Percentiles rank a stretch among this genome's conserved stretches.
Evolutionary conservation across 495 filamentous ascomycete species (phyloP).

Genomic region (Trichoderma parareesei): DNA sequence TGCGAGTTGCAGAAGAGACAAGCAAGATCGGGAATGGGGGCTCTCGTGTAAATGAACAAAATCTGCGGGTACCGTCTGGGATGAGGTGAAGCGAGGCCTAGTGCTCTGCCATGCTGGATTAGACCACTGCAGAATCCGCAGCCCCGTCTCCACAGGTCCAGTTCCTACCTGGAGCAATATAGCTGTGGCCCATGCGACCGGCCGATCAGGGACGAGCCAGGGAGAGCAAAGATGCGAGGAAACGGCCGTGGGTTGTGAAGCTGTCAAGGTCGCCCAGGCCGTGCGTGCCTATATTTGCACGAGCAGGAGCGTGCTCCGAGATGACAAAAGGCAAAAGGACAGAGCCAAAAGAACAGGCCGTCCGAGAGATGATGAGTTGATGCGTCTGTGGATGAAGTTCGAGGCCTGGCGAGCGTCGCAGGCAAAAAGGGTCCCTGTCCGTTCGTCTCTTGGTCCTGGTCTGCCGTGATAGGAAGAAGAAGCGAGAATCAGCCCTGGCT

Average conservation of each 20-base stretch:
- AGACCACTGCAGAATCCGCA: conserved; percentile 5
- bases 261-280: not conserved
- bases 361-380: not conserved
- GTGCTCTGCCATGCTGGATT: not conserved
- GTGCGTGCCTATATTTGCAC: not conserved
- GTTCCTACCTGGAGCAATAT: conserved; percentile 7
- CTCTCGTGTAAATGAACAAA: conserved; percentile 8
- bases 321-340: not conserved
- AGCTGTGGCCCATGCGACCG: not conserved
- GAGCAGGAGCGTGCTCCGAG: not conserved
- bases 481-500: conserved; percentile 3
- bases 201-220: conserved; percentile 5
- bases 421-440: not conserved
- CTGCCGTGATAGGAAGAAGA: not conserved
- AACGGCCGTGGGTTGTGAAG: not conserved
- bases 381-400: not conserved
- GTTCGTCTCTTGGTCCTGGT: not conserved
- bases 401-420: not conserved
- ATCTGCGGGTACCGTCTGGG: not conserved
- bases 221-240: conserved; percentile 3
- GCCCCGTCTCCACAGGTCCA: not conserved
- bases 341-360: not conserved
- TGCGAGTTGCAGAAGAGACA: not conserved
- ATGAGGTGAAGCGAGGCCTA: conserved; percentile 1
- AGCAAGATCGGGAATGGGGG: conserved; percentile 8